Base-by-base conservation (phyloP, 225 moss, liverwort and hornwort genomes). In the Rhytidiadelphus loreus region DNA sequence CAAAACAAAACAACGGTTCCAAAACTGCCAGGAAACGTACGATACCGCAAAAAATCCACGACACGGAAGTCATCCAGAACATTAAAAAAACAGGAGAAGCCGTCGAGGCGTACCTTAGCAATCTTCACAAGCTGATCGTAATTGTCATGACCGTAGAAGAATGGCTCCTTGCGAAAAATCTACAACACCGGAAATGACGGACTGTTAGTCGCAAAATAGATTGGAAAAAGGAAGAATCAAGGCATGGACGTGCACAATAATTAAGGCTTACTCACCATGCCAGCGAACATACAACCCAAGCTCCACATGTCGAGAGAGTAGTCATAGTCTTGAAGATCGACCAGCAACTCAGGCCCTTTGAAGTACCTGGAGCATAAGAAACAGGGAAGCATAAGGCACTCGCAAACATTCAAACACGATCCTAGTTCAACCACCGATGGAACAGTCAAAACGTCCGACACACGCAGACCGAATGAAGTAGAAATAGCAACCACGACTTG, bases 201-300 rank as follows among this genome's bases (percentile, higher is more conserved):
- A 65, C 19, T 39, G 44, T 92, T 61, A 90, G 35, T 30, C 61
- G 22, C 15, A 50, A 37, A 59, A 69, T 9, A n/a, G 53, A 20
- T 12, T 28, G 37, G 10, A 3, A 11, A 86, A n/a, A 25, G 9
- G 26, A 37, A 39, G 22, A 23, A 41, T 8, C 70, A 5, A 87
- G 24, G 41, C 55, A 37, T 9, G 48, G 14, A 46, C 35, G 26
- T 19, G 26, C 53, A 62, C 22, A 75, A 25, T 21, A 61, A 56
- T 13, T 3, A 41, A 30, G 26, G 43, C 41, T 24, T 77, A 58
- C 90, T 89, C 85, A 95, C 95, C 95, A 95, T 95, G 90, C 95
- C 95, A 50, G 95, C 95, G 86, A 95, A 95, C 95, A 95, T 95
- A 48, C 93, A 93, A 56, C 93, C 95, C 95, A 95, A 86, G 89